A percentile compares a stretch with the other conserved stretches of the same genome.
Evolutionary conservation across 2,329 filamentous ascomycete species (phyloP).

Genomic region (Ploettnerulaceae sp.): DNA sequence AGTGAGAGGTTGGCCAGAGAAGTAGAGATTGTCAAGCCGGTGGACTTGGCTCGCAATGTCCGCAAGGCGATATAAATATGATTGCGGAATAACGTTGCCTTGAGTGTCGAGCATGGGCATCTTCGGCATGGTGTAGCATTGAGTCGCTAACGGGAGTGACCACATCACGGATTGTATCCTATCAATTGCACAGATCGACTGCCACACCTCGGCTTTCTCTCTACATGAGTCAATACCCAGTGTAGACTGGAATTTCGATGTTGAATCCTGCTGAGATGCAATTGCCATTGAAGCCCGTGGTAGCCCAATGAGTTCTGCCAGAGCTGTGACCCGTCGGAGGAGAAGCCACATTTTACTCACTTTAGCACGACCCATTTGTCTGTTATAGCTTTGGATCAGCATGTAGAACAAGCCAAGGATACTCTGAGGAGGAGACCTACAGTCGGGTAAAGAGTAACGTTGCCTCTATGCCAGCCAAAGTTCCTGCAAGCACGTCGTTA

Average conservation of each 20-base stretch:
- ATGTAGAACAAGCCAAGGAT: too few species aligned
- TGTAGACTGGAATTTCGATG: too few species aligned
- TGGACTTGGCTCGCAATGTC: conserved; percentile 1
- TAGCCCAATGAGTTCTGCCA: conserved; percentile 10
- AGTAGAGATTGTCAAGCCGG: conserved; percentile 4
- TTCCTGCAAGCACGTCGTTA: conserved; percentile 6
- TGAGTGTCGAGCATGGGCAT: conserved; percentile 1
- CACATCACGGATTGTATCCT: conserved; percentile 10
- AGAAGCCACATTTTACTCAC: conserved; percentile 8
- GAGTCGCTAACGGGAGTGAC: conserved; percentile 9
- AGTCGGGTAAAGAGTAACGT: conserved; percentile 6
- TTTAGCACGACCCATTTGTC: conserved; percentile 2
- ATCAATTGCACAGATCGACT: conserved; percentile 9
- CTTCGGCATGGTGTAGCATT: conserved; percentile 8
- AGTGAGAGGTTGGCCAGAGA: conserved; percentile 3
- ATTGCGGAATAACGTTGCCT: conserved; percentile 5
- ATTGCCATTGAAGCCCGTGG: conserved; percentile 6
- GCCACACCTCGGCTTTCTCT: conserved; percentile 9
- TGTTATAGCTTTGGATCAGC: background rate
- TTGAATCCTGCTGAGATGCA: background rate
- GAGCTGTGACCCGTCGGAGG: conserved; percentile 6
- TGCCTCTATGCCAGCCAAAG: conserved; percentile 7
- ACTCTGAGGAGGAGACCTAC: too few species aligned
- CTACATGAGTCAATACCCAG: conserved; percentile 2
- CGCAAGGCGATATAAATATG: conserved; percentile 3